Percentiles rank a stretch among this genome's conserved stretches.
phyloP scores from a whole-genome alignment of 202 grass and related monocot species.

The Setaria viridis region DNA sequence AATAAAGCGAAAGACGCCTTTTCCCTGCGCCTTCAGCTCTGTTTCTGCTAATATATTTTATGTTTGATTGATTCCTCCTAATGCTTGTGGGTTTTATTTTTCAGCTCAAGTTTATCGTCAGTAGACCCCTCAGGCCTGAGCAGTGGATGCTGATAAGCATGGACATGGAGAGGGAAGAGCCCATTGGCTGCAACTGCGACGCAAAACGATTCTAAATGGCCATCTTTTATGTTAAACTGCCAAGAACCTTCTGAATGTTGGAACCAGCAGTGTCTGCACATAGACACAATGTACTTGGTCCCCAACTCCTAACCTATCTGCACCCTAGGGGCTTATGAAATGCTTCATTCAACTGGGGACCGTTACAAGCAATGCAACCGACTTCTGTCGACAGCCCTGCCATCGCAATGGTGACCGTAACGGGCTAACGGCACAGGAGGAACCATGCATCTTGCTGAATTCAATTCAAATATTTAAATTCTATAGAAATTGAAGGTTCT shows the following conservation, averaged over 20 bases:
- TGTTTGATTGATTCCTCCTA: slow-evolving; percentile 37
- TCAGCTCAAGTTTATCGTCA: slow-evolving; percentile 50
- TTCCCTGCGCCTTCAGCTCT: slow-evolving; percentile 32
- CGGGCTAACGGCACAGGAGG: not conserved
- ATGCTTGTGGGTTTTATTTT: slow-evolving; percentile 15
- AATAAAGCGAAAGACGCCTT: slow-evolving; percentile 54
- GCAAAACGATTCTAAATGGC: not conserved
- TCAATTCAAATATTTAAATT: not conserved
- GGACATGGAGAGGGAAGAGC: not conserved
- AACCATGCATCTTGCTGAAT: slow-evolving; percentile 14
- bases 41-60: slow-evolving; percentile 59
- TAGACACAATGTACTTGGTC: slow-evolving; percentile 43
- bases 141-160: slow-evolving; percentile 68
- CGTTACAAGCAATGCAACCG: slow-evolving; percentile 17
- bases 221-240: slow-evolving; percentile 38
- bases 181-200: slow-evolving; percentile 41
- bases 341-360: not conserved
- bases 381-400: not conserved
- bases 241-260: slow-evolving; percentile 51
- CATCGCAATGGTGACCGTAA: not conserved
- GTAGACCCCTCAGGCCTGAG: slow-evolving; percentile 42
- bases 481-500: not conserved
- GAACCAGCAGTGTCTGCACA: slow-evolving; percentile 52
- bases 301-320: slow-evolving; percentile 28
- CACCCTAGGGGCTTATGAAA: slow-evolving; percentile 27